These are phyloP conservation scores for Wallacemonas sp. DNA, from an alignment of 208 protist genomes.

Conservation along the genomic window DNA sequence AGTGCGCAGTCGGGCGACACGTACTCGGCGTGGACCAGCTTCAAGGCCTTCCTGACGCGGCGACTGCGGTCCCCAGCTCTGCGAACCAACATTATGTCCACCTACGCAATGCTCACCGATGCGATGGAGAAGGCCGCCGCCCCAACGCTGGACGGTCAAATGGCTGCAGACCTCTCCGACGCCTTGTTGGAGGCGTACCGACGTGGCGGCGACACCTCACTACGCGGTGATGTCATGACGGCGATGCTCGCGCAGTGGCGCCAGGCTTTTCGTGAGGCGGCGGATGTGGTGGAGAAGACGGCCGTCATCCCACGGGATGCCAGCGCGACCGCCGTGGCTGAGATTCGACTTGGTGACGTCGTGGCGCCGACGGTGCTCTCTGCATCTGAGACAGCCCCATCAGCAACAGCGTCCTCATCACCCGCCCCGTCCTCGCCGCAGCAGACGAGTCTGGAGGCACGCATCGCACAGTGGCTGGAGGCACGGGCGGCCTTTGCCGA, in stretches of 20 bases:
- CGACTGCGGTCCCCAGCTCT: conserved; percentile 3
- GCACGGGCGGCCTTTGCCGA: conserved; percentile 7
- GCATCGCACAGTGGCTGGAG: neutral
- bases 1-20: conserved; percentile 29
- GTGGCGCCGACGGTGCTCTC: neutral
- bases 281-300: neutral
- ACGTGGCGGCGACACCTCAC: neutral
- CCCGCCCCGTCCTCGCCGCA: neutral
- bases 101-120: conserved; percentile 10
- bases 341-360: neutral
- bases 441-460: neutral
- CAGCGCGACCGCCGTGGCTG: neutral
- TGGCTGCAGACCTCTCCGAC: conserved; percentile 13
- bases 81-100: conserved; percentile 5
- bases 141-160: conserved; percentile 2
- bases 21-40: conserved; percentile 38
- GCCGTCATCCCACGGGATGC: neutral
- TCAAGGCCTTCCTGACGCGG: conserved; percentile 29
- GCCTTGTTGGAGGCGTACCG: conserved; percentile 17
- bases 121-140: conserved; percentile 13
- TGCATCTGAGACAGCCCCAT: neutral
- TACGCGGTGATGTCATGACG: neutral
- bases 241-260: neutral
- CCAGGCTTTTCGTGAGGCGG: neutral
- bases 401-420: neutral